Evolutionary conservation across 805 yeast species (phyloP).

Genomic region (Monosporozyma unispora): DNA sequence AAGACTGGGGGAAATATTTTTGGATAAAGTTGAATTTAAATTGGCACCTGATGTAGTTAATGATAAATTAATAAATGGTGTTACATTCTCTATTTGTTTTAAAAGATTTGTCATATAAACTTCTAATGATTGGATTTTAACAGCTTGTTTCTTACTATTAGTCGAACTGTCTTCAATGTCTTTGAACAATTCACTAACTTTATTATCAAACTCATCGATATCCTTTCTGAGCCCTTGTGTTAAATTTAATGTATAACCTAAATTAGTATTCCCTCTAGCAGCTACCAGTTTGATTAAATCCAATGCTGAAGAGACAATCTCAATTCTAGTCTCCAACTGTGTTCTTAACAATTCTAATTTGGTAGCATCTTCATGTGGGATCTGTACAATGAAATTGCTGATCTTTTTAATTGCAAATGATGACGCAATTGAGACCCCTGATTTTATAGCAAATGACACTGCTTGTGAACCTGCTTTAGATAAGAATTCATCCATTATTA

Average conservation of each 20-base stretch:
- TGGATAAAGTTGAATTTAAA: constrained; percentile 40
- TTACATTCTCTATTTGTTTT: constrained; percentile 51
- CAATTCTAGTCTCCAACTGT: constrained; percentile 47
- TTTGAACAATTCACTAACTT: constrained; percentile 33
- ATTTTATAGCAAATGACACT: constrained; percentile 68
- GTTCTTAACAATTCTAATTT: constrained; percentile 36
- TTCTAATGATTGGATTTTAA: constrained; percentile 40
- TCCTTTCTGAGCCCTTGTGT: constrained; percentile 48
- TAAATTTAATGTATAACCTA: constrained; percentile 46
- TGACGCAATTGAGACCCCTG: constrained; percentile 68
- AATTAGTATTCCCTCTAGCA: constrained; percentile 50
- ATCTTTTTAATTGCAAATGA: constrained; percentile 62
- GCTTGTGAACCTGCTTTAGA: constrained; percentile 65
- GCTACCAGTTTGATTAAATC: constrained; percentile 56
- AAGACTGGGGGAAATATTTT: constrained; percentile 53
- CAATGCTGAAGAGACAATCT: constrained; percentile 55
- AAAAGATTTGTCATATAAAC: constrained; percentile 40
- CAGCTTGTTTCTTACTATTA: constrained; percentile 19
- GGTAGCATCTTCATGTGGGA: constrained; percentile 43
- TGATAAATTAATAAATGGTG: constrained; percentile 60
- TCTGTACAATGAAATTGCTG: constrained; percentile 36
- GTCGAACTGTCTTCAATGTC: constrained; percentile 26
- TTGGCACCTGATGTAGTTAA: constrained; percentile 62
- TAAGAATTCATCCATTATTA: constrained; percentile 33
- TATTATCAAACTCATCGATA: constrained; percentile 47